Percentiles rank a stretch among this genome's conserved stretches.
Evolutionary conservation across 805 yeast genomes (phyloP).

Genomic region (Barnettozyma sucrosica): DNA sequence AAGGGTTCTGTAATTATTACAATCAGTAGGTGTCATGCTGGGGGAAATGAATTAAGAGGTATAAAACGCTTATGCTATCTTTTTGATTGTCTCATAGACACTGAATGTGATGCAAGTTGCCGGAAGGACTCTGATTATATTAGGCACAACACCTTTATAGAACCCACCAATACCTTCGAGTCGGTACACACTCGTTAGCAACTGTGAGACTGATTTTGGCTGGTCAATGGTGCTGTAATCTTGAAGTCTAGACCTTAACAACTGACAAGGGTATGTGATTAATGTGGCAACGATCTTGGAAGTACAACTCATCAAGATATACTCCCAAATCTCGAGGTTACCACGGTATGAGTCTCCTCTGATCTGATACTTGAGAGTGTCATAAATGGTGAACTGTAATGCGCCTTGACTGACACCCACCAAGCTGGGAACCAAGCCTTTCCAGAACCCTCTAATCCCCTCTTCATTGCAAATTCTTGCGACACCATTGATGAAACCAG

Average conservation of each 20-base stretch:
- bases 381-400: slow-evolving; percentile 81
- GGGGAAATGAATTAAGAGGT: background rate
- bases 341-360: slow-evolving; percentile 18
- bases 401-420: slow-evolving; percentile 88
- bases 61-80: slow-evolving; percentile 3
- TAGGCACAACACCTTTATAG: slow-evolving; percentile 79
- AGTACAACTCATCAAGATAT: slow-evolving; percentile 56
- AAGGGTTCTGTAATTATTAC: slow-evolving; percentile 13
- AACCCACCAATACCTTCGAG: slow-evolving; percentile 61
- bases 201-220: slow-evolving; percentile 25
- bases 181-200: slow-evolving; percentile 35
- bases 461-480: slow-evolving; percentile 42
- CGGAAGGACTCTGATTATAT: slow-evolving; percentile 78
- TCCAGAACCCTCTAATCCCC: slow-evolving; percentile 61
- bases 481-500: slow-evolving; percentile 52
- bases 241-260: slow-evolving; percentile 73
- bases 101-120: slow-evolving; percentile 89
- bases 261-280: slow-evolving; percentile 77
- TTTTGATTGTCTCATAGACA: slow-evolving; percentile 64
- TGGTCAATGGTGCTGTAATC: slow-evolving; percentile 31
- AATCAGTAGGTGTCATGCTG: background rate
- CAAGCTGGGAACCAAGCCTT: slow-evolving; percentile 68
- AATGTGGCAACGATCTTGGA: slow-evolving; percentile 67
- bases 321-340: slow-evolving; percentile 46
- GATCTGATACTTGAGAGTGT: slow-evolving; percentile 51